These are phyloP conservation scores for Epichloe brachyelytri DNA, from an alignment of 2,329 filamentous ascomycete genomes.

Conservation along the genomic window DNA sequence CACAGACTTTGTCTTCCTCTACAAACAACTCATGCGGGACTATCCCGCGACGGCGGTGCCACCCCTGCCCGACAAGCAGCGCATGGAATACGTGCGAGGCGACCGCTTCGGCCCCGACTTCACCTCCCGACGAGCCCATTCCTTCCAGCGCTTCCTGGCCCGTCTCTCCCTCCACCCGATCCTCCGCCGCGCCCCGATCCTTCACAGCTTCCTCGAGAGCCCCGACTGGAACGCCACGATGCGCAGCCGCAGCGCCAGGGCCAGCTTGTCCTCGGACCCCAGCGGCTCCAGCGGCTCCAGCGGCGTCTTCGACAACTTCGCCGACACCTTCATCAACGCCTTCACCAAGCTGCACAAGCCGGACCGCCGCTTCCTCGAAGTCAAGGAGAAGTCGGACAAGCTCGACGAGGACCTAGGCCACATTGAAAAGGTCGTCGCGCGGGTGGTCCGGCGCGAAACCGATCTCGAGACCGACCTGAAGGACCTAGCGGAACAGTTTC, in stretches of 20 bases:
- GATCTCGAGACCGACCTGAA: slow-evolving; percentile 81
- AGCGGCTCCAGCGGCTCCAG: slow-evolving; percentile 44
- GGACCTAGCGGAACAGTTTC: slow-evolving; percentile 87
- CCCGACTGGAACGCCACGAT: slow-evolving; percentile 96
- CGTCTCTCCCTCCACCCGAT: slow-evolving; percentile 81
- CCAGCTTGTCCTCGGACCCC: slow-evolving; percentile 36
- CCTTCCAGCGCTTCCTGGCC: slow-evolving; percentile 79
- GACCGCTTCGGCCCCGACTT: slow-evolving; percentile 93
- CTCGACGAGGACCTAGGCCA: slow-evolving; percentile 85
- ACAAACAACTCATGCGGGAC: slow-evolving; percentile 76
- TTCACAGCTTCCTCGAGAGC: slow-evolving; percentile 85
- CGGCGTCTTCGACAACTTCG: slow-evolving; percentile 86
- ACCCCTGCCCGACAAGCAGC: slow-evolving; percentile 93
- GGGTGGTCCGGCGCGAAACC: slow-evolving; percentile 74
- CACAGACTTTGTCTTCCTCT: slow-evolving; percentile 95
- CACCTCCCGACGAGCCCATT: slow-evolving; percentile 75
- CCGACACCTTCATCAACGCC: slow-evolving; percentile 92
- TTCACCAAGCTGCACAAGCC: slow-evolving; percentile 95
- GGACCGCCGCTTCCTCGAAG: slow-evolving; percentile 87
- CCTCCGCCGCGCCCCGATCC: slow-evolving; percentile 66
- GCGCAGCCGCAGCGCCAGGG: slow-evolving; percentile 60
- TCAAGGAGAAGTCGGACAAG: slow-evolving; percentile 84
- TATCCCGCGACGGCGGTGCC: slow-evolving; percentile 88
- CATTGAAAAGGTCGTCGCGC: slow-evolving; percentile 89
- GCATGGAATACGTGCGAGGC: slow-evolving; percentile 95